Percentiles rank a stretch among this genome's conserved stretches.
These are phyloP conservation scores for Beauveria sp. DNA, from an alignment of 2,329 filamentous ascomycete species.

Conservation along the genomic window DNA sequence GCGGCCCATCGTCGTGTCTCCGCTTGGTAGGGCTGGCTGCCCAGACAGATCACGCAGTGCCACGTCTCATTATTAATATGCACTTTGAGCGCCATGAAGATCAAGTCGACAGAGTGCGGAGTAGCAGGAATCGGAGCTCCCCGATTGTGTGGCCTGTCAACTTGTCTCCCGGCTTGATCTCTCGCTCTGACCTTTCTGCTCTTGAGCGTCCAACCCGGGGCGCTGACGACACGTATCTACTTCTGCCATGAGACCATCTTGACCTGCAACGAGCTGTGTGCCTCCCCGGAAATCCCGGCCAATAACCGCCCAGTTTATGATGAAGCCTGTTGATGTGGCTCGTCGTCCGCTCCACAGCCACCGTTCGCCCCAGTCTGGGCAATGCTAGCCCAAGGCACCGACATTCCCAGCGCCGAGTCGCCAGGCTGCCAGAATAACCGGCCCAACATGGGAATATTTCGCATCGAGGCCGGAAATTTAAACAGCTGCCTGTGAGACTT, in stretches of 20 bases:
- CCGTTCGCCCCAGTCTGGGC: not conserved
- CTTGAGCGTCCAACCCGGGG: not conserved
- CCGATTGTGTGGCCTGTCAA: no score
- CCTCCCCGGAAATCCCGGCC: slow-evolving; percentile 10
- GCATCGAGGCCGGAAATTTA: not conserved
- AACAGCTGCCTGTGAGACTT: not conserved
- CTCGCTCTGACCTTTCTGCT: no score
- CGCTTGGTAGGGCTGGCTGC: slow-evolving; percentile 1
- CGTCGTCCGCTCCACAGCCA: not conserved
- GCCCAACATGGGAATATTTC: not conserved
- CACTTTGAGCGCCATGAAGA: not conserved
- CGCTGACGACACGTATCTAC: not conserved
- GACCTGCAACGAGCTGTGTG: not conserved
- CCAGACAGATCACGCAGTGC: not conserved
- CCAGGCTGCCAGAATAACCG: slow-evolving; percentile 5
- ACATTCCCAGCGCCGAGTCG: slow-evolving; percentile 15
- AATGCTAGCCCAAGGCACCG: slow-evolving; percentile 22
- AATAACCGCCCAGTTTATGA: slow-evolving; percentile 20
- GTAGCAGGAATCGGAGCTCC: no score
- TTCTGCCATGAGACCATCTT: not conserved
- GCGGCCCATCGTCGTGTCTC: slow-evolving; percentile 1
- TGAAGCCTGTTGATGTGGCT: slow-evolving; percentile 20
- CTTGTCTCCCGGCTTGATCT: no score
- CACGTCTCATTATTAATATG: not conserved
- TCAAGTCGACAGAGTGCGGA: not conserved